These are phyloP conservation scores for Fusarium decemcellulare DNA, from an alignment of 2,329 filamentous ascomycete species.

Conservation along the genomic window DNA sequence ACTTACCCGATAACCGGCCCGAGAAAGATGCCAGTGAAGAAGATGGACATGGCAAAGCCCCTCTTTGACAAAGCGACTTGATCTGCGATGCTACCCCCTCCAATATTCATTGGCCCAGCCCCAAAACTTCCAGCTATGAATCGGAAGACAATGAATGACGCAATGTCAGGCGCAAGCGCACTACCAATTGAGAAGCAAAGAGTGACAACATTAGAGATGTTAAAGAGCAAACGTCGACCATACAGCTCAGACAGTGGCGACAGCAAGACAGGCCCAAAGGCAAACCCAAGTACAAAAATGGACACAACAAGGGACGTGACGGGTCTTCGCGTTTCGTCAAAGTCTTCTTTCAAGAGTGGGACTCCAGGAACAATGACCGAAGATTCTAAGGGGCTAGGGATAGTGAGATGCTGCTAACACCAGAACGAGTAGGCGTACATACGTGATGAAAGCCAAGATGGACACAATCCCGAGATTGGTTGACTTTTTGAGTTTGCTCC, in stretches of 20 bases:
- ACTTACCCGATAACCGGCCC: constrained; percentile 11
- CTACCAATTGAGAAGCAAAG: constrained; percentile 11
- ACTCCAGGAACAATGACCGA: constrained; percentile 23
- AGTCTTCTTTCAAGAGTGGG: constrained; percentile 16
- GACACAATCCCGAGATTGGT: constrained; percentile 12
- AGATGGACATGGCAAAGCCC: constrained; percentile 23
- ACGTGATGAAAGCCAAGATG: constrained; percentile 15
- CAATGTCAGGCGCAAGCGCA: background rate
- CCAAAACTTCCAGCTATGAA: constrained; percentile 20
- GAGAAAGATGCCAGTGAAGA: constrained; percentile 19
- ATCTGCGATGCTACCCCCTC: constrained; percentile 16
- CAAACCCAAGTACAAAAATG: constrained; percentile 21
- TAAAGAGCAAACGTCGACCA: constrained; percentile 20
- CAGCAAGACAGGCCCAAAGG: constrained; percentile 15
- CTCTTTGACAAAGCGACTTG: background rate
- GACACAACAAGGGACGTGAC: constrained; percentile 26
- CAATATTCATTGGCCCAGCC: constrained; percentile 21
- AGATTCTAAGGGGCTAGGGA: constrained; percentile 2
- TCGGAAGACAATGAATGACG: constrained; percentile 15
- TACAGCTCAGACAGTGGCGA: constrained; percentile 19
- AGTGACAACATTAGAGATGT: background rate
- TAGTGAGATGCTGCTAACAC: background rate
- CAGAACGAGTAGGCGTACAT: background rate
- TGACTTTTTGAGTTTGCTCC: background rate
- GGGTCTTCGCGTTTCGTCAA: constrained; percentile 20